These are phyloP conservation scores for Turritis glabra DNA, from an alignment of 345 rosid species.

Conservation along the genomic window DNA sequence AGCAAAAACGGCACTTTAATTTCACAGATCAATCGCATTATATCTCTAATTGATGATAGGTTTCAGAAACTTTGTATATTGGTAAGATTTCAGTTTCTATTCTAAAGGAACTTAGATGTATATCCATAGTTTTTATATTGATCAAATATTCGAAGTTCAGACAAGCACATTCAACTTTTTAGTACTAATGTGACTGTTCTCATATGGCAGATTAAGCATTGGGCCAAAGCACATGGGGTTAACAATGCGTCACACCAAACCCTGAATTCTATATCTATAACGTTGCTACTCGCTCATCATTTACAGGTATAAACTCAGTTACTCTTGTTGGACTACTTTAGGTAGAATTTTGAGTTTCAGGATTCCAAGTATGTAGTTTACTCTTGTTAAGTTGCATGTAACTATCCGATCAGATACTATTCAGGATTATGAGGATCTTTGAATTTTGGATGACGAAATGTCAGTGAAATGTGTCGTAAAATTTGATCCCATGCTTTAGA, in stretches of 20 bases:
- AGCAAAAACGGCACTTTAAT: conserved; percentile 49
- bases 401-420: too few relatives aligned
- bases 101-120: background rate
- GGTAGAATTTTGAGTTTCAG: too few relatives aligned
- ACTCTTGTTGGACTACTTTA: conserved; percentile 1
- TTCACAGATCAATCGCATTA: conserved; percentile 44
- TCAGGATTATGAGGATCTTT: too few relatives aligned
- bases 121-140: too few relatives aligned
- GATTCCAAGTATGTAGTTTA: too few relatives aligned
- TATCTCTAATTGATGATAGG: conserved; percentile 57
- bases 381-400: too few relatives aligned
- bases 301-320: conserved; percentile 47
- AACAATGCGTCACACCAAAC: conserved; percentile 48
- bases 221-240: conserved; percentile 57
- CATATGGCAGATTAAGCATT: conserved; percentile 47
- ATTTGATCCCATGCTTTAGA: too few relatives aligned
- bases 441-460: too few relatives aligned
- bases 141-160: too few relatives aligned
- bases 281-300: conserved; percentile 54
- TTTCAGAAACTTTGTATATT: conserved; percentile 59
- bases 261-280: conserved; percentile 54
- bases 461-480: too few relatives aligned
- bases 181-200: background rate
- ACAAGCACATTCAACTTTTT: background rate
- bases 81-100: conserved; percentile 41